Conservation (phyloP, 768 basidiomycete species). For the Leccinum uliginosum region DNA sequence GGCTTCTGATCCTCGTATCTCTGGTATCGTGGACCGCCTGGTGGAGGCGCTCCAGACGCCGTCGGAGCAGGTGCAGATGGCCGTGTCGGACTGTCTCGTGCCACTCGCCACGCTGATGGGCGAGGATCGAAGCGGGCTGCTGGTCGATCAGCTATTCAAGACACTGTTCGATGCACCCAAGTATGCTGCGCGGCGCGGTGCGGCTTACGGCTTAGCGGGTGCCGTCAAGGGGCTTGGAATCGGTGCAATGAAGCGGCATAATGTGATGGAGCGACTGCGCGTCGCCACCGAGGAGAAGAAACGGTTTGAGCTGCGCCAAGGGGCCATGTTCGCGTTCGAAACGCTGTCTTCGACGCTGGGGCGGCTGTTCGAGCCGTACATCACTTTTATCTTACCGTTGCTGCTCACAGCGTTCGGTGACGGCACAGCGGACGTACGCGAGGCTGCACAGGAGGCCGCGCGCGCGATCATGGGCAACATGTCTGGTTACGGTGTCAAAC, state of each 20-base stretch:
- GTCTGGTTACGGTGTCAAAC: constrained; percentile 93
- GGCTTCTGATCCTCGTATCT: constrained; percentile 69
- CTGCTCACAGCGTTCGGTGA: constrained; percentile 87
- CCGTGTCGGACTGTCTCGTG: constrained; percentile 92
- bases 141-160: constrained; percentile 75
- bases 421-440: constrained; percentile 78
- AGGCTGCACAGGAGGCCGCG: constrained; percentile 88
- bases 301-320: constrained; percentile 80
- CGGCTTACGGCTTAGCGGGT: constrained; percentile 94
- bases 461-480: constrained; percentile 93
- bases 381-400: constrained; percentile 77
- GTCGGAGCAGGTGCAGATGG: constrained; percentile 92
- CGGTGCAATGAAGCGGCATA: constrained; percentile 76
- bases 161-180: constrained; percentile 76
- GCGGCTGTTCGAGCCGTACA: constrained; percentile 91
- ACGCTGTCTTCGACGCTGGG: constrained; percentile 83
- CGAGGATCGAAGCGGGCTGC: constrained; percentile 33
- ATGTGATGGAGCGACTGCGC: constrained; percentile 68
- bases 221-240: constrained; percentile 90
- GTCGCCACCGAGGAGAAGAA: constrained; percentile 87
- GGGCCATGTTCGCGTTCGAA: constrained; percentile 93
- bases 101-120: constrained; percentile 76
- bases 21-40: constrained; percentile 76
- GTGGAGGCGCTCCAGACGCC: constrained; percentile 91
- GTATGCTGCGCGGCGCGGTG: constrained; percentile 93